Evolutionary conservation across 495 filamentous ascomycete species (phyloP), one percentile per base, ranked within the genome.

Genomic region (Wilcoxina mikolae): DNA sequence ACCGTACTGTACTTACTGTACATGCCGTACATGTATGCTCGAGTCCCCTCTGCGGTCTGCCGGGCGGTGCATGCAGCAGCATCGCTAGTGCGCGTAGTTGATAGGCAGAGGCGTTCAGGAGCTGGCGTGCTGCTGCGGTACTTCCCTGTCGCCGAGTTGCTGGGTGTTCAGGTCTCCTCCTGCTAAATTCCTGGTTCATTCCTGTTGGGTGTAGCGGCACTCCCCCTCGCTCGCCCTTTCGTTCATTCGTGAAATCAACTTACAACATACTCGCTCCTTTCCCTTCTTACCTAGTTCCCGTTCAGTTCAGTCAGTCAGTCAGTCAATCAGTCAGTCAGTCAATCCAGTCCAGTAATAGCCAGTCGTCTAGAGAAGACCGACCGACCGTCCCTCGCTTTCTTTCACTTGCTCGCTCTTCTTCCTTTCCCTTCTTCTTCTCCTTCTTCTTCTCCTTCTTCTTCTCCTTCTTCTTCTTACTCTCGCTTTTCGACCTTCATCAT

Each of bases 401-500:
- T 49, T 29, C 46, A 7, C 46, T 29, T 29, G 23, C 27, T 25
- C 39, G 35, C 49, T 12, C 49, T 38, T 39, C 45, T 12, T 23
- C 39, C 22, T 27, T 31, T 27, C 31, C 26, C 31, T 52, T 39
- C 18, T 15, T 39, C 39, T 23, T 41, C 23, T 17, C 49, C 23
- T 27, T 22, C 49, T 38, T 39, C n/a, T 24, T 20, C 31, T 52
- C 31, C 20, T 12, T 22, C 49, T 7, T 11, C 24, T 49, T 28
- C 23, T 49, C 24, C 24, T 49, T 49, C 45, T 31, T 27, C 27
- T 31, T 22, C 27, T 49, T 49, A 9, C 25, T 52, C 49, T n/a
- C 9, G 11, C 17, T 28, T 52, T 23, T n/a, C 11, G 31, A 39
- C 22, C 31, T 52, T 52, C 18, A 9, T 52, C 7, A 23, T 48